These are phyloP conservation scores for Lepidopterella palustris DNA, from an alignment of 495 filamentous ascomycete genomes.

Conservation along the genomic window DNA sequence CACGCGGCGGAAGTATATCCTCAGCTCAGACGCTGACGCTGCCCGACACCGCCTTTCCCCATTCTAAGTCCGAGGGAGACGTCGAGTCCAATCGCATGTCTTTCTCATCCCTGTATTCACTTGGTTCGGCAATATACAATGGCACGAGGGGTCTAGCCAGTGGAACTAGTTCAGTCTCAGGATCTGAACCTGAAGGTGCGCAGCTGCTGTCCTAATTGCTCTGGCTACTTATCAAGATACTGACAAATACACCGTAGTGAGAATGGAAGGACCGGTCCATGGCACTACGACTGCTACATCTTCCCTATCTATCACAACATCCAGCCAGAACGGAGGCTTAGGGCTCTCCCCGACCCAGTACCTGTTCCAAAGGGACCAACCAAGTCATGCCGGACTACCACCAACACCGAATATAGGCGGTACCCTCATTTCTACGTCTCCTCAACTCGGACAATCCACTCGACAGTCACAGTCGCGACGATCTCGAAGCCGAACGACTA, in stretches of 20 bases:
- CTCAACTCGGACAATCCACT: slow-evolving; percentile 5
- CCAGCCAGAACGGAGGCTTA: slow-evolving; percentile 32
- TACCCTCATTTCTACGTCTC: slow-evolving; percentile 27
- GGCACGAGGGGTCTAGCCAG: slow-evolving; percentile 30
- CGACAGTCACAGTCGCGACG: slow-evolving; percentile 9
- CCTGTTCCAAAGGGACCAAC: slow-evolving; percentile 30
- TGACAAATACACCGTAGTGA: background rate
- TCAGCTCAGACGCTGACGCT: slow-evolving; percentile 27
- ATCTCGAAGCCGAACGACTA: slow-evolving; percentile 66
- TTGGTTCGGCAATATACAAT: slow-evolving; percentile 48
- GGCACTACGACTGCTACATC: slow-evolving; percentile 47
- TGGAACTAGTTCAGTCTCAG: slow-evolving; percentile 39
- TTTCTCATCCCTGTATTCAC: slow-evolving; percentile 58
- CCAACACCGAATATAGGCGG: slow-evolving; percentile 43
- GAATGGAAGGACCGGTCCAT: slow-evolving; percentile 16
- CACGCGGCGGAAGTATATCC: slow-evolving; percentile 4
- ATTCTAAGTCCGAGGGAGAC: slow-evolving; percentile 26
- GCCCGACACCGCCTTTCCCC: slow-evolving; percentile 40
- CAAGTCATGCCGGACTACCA: slow-evolving; percentile 35
- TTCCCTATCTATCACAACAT: slow-evolving; percentile 50
- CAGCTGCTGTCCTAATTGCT: background rate
- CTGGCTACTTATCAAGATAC: background rate
- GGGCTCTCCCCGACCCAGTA: slow-evolving; percentile 34
- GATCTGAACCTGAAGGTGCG: slow-evolving; percentile 36
- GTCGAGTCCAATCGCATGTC: slow-evolving; percentile 57